Base-by-base conservation (phyloP, 2,329 filamentous ascomycete genomes). In the Pseudogymnoascus sp. region DNA sequence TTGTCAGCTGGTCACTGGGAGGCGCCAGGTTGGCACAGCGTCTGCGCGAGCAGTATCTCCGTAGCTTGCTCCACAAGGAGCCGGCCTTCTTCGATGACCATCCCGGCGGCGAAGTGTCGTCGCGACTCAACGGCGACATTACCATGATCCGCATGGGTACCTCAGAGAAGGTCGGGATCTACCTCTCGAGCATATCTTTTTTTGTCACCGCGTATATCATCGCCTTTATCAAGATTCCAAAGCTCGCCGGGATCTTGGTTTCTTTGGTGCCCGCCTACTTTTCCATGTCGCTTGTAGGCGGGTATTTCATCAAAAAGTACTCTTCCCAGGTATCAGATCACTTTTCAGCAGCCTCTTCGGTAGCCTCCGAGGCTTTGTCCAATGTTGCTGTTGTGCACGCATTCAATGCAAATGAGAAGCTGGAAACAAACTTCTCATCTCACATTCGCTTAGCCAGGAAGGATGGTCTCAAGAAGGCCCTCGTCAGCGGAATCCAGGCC, bases 91-190 rank as follows among this genome's bases (percentile, higher is more conserved):
- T 84, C 66, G 82, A 84, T 64, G 76, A 75, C 5, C 72, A 83
- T 2, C 78, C 80, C 59, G 73, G 80, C 1, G 82, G 81, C 23
- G 80, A 82, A 65, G 79, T 84, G 11, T 76, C 80, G 2, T 79
- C 80, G 33, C 75, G 81, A 28, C 77, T 86, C 25, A 81, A 80
- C 68, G 77, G 75, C 61, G 82, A 86, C 66, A 80, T 85, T 5
- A 78, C 82, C 65, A 79, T 79, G 0, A 82, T 86, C 52, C 83
- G 82, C 58, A 78, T 78, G 2, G 84, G 83, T 12, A 84, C 82
- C 0, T 80, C 80, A 2, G 84, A 86, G 72, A 86, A 86, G 69
- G 82, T 84, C 14, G 83, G 83, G 19, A 78, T 85, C 12, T 80
- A 79, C 62, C 73, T 86, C 2, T 76, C 78, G n/a, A 82, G 78